Evolutionary conservation across 2,329 filamentous ascomycete genomes (phyloP).

Genomic region (Hypoxylon sp.): DNA sequence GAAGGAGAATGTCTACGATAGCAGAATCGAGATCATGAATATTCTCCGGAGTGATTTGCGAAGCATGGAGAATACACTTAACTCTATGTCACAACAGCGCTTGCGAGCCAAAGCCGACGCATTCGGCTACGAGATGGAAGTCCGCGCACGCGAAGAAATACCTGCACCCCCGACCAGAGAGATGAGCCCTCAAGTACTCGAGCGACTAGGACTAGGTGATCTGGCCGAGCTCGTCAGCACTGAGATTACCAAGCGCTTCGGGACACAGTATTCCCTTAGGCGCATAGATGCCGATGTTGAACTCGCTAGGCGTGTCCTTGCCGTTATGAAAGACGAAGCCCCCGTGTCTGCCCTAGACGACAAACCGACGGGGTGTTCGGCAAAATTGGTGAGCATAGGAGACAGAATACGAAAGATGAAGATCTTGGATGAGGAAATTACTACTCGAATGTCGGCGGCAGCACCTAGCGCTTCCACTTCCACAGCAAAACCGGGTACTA

Average conservation of each 20-base stretch:
- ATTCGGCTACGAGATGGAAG: not conserved
- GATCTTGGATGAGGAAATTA: not conserved
- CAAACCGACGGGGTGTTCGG: no score
- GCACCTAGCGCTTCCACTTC: not conserved
- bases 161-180: not conserved
- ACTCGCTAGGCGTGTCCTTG: no score
- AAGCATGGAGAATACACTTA: not conserved
- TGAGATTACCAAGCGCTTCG: not conserved
- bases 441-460: not conserved
- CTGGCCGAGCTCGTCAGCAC: not conserved
- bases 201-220: conserved; percentile 4
- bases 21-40: not conserved
- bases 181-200: conserved; percentile 3
- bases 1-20: not conserved
- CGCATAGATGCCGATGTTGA: no score
- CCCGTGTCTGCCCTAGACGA: no score
- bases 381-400: no score
- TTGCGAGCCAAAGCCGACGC: not conserved
- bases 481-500: not conserved
- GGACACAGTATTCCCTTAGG: not conserved
- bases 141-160: not conserved
- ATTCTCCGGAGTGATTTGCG: not conserved
- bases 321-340: no score
- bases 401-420: not conserved
- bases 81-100: not conserved